phyloP scores from a whole-genome alignment of 108 stramenopile genomes.

The Cylindrotheca fusiformis region DNA sequence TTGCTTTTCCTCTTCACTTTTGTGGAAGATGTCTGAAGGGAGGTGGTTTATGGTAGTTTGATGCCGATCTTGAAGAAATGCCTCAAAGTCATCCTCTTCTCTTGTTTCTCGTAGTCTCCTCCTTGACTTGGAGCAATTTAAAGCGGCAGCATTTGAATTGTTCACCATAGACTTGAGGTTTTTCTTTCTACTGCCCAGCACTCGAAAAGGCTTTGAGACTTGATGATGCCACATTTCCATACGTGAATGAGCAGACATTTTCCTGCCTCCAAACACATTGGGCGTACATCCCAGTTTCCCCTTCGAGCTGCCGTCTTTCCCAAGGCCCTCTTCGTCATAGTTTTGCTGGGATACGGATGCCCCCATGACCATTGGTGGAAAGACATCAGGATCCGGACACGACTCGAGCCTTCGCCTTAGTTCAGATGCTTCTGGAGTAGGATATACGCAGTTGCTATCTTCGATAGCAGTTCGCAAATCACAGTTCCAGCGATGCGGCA shows the following conservation, averaged over 20 bases:
- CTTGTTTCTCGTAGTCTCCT: neutral
- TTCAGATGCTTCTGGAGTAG: neutral
- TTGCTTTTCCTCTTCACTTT: too few species aligned
- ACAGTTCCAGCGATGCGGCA: neutral
- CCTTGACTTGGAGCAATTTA: neutral
- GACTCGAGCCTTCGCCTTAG: too few species aligned
- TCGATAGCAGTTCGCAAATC: too few species aligned
- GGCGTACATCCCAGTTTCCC: neutral
- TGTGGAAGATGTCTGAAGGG: too few species aligned
- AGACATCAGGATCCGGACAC: neutral
- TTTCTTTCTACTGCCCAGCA: neutral
- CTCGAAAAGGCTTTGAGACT: conserved; percentile 12
- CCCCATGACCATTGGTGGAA: neutral
- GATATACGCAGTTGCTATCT: neutral
- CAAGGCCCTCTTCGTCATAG: neutral
- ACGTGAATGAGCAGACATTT: conserved; percentile 7
- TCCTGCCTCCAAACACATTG: neutral
- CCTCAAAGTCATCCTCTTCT: neutral
- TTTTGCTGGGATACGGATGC: too few species aligned
- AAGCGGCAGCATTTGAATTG: neutral
- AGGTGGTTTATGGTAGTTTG: too few species aligned
- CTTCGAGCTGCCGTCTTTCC: neutral
- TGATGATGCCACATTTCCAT: conserved; percentile 16
- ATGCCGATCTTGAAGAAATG: too few species aligned
- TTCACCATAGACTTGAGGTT: neutral